Evolutionary conservation across 768 basidiomycete species (phyloP).

Genomic region (Brasilioporus rufonigricans): DNA sequence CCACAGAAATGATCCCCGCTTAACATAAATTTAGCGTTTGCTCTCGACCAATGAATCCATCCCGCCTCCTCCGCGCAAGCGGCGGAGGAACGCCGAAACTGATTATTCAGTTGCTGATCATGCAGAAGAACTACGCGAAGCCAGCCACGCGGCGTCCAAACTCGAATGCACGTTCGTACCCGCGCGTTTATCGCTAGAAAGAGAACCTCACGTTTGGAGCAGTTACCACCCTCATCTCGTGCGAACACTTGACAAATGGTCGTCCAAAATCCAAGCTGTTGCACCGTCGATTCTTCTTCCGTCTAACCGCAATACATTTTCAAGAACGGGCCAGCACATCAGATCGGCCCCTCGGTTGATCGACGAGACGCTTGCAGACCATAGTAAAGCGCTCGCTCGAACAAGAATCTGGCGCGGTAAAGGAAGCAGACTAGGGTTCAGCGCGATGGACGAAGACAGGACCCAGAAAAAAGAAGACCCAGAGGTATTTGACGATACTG

Average conservation of each 20-base stretch:
- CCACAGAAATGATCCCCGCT: slow-evolving; percentile 8
- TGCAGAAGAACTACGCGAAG: slow-evolving; percentile 38
- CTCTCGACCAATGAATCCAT: slow-evolving; percentile 47
- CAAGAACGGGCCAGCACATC: slow-evolving; percentile 49
- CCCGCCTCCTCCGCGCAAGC: slow-evolving; percentile 54
- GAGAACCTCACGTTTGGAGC: slow-evolving; percentile 2
- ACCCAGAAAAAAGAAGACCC: slow-evolving; percentile 35
- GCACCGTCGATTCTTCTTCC: slow-evolving; percentile 74
- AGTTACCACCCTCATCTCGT: slow-evolving; percentile 70
- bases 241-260: slow-evolving; percentile 90
- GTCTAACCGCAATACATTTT: slow-evolving; percentile 69
- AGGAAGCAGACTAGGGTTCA: slow-evolving; percentile 39
- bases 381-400: slow-evolving; percentile 55
- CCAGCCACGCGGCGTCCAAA: slow-evolving; percentile 39
- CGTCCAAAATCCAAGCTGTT: slow-evolving; percentile 91
- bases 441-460: slow-evolving; percentile 32
- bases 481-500: slow-evolving; percentile 82
- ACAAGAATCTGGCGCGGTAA: slow-evolving; percentile 59
- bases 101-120: slow-evolving; percentile 7
- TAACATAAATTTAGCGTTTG: slow-evolving; percentile 38
- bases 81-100: slow-evolving; percentile 40
- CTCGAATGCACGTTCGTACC: slow-evolving; percentile 54
- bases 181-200: background rate
- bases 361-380: slow-evolving; percentile 66
- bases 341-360: slow-evolving; percentile 75